Conservation (phyloP, 2,329 filamentous ascomycete genomes). For the Fusarium chaquense region DNA sequence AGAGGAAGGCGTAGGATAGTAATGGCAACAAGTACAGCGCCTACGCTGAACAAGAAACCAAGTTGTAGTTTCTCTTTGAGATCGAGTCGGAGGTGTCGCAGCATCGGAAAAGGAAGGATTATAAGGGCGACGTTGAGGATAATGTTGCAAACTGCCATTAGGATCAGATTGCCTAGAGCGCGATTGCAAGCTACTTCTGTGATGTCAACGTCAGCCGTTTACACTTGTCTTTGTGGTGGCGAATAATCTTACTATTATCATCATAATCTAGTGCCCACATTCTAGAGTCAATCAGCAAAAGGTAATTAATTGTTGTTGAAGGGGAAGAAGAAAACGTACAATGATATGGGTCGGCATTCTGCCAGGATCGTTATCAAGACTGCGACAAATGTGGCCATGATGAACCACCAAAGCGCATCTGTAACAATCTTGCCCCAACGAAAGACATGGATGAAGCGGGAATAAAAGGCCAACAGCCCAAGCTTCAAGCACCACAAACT, state of each 20-base stretch:
- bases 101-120: conserved; percentile 49
- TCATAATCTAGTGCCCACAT: conserved; percentile 34
- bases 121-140: conserved; percentile 49
- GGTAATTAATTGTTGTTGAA: rapidly evolving
- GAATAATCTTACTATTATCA: conserved; percentile 17
- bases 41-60: conserved; percentile 47
- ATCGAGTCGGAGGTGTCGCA: conserved; percentile 42
- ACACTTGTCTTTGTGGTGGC: not conserved
- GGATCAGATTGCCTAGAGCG: conserved; percentile 46
- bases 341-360: conserved; percentile 47
- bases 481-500: conserved; percentile 51
- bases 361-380: conserved; percentile 46
- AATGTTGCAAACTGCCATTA: conserved; percentile 50
- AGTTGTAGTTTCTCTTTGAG: conserved; percentile 38
- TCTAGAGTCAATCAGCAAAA: conserved; percentile 13
- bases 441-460: conserved; percentile 47
- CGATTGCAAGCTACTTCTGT: conserved; percentile 39
- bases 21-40: conserved; percentile 46
- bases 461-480: conserved; percentile 49
- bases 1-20: conserved; percentile 49
- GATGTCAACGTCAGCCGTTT: conserved; percentile 6
- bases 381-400: conserved; percentile 46
- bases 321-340: conserved; percentile 27
- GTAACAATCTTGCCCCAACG: conserved; percentile 42
- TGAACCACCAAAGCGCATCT: conserved; percentile 44